Evolutionary conservation across 2,329 filamentous ascomycete genomes (phyloP).

Genomic region (Fusarium subtropicale): DNA sequence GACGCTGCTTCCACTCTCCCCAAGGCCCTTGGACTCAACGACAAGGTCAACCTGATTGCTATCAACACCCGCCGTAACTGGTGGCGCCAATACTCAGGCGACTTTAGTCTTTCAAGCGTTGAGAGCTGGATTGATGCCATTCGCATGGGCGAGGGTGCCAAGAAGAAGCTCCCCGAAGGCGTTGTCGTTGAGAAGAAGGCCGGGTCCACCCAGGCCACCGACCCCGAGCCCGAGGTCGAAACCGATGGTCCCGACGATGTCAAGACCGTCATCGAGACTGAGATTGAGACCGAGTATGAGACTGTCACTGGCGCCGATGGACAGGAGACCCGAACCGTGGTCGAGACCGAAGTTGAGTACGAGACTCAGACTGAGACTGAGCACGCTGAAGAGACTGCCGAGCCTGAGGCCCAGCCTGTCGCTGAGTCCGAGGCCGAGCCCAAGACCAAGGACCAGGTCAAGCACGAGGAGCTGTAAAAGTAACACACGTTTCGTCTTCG

Average conservation of each 20-base stretch:
- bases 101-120: conserved; percentile 70
- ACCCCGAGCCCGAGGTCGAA: conserved; percentile 44
- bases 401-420: conserved; percentile 39
- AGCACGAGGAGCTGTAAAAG: conserved; percentile 64
- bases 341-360: conserved; percentile 39
- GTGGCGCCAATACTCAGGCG: conserved; percentile 80
- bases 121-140: conserved; percentile 94
- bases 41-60: conserved; percentile 78
- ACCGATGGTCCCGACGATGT: conserved; percentile 45
- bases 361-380: conserved; percentile 40
- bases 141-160: conserved; percentile 85
- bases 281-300: conserved; percentile 36
- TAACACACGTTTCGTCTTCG: conserved; percentile 4
- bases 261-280: conserved; percentile 35
- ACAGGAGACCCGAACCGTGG: conserved; percentile 4
- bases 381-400: conserved; percentile 23
- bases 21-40: conserved; percentile 67
- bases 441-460: conserved; percentile 47
- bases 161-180: conserved; percentile 77
- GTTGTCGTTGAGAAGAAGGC: conserved; percentile 59
- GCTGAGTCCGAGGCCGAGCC: conserved; percentile 44
- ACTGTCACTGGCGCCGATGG: conserved; percentile 2
- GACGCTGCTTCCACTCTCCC: conserved; percentile 57
- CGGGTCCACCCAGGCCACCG: conserved; percentile 38
- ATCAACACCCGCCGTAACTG: conserved; percentile 87